These are phyloP conservation scores for Saturnispora bothae DNA, from an alignment of 805 yeast genomes.

Conservation along the genomic window DNA sequence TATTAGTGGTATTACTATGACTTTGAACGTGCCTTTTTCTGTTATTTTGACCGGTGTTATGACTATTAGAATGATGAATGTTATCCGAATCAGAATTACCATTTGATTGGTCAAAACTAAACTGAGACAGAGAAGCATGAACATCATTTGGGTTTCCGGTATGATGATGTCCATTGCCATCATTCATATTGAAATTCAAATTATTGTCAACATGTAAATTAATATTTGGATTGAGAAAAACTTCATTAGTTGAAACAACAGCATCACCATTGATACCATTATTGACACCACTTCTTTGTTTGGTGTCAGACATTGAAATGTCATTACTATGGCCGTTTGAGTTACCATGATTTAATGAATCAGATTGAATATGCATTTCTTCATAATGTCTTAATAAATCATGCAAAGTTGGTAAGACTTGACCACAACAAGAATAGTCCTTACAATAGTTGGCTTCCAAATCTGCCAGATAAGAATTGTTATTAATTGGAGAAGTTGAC, in stretches of 20 bases:
- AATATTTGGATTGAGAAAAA: slow-evolving; percentile 40
- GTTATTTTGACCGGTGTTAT: background rate
- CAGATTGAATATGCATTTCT: slow-evolving; percentile 75
- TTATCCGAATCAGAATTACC: background rate
- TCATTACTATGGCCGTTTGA: slow-evolving; percentile 15
- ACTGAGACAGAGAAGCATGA: slow-evolving; percentile 14
- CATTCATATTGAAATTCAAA: slow-evolving; percentile 9
- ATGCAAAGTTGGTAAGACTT: slow-evolving; percentile 82
- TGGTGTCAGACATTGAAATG: slow-evolving; percentile 19
- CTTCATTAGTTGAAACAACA: slow-evolving; percentile 79
- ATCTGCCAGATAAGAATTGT: slow-evolving; percentile 78
- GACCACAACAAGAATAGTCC: slow-evolving; percentile 95
- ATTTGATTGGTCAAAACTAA: slow-evolving; percentile 16
- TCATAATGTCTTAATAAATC: slow-evolving; percentile 91
- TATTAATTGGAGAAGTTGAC: slow-evolving; percentile 50
- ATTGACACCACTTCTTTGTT: slow-evolving; percentile 28
- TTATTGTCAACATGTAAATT: slow-evolving; percentile 9
- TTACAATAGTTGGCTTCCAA: slow-evolving; percentile 93
- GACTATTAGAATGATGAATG: background rate
- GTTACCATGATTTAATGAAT: slow-evolving; percentile 22
- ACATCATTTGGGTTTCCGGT: background rate
- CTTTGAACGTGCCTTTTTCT: background rate
- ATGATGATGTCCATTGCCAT: slow-evolving; percentile 8
- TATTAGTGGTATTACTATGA: background rate
- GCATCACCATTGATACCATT: slow-evolving; percentile 51